Conservation (phyloP, 73 alveolate genomes). For the Tetrahymena malaccensis region DNA sequence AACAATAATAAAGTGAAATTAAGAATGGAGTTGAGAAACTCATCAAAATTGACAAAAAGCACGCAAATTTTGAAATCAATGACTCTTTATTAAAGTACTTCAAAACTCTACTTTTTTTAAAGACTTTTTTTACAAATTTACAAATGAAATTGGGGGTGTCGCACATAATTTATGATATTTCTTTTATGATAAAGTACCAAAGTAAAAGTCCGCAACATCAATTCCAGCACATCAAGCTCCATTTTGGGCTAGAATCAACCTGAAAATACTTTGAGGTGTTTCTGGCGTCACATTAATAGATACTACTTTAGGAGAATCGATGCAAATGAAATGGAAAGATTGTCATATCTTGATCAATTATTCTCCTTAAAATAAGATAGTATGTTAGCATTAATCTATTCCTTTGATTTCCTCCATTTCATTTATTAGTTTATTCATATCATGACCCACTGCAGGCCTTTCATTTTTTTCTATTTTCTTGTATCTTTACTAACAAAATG, state of each 20-base stretch:
- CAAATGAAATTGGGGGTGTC: background rate
- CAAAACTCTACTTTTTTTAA: background rate
- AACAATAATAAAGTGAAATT: background rate
- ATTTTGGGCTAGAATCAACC: background rate
- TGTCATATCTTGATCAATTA: background rate
- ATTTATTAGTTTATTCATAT: background rate
- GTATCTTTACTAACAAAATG: background rate
- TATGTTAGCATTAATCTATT: background rate
- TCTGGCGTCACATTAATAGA: background rate
- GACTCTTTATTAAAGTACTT: background rate
- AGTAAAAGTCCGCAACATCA: background rate
- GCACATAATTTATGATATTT: background rate
- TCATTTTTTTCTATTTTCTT: background rate
- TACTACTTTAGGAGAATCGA: background rate
- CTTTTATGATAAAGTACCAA: background rate
- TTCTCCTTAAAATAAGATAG: background rate
- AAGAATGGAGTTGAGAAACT: background rate
- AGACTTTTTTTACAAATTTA: background rate
- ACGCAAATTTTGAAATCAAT: background rate
- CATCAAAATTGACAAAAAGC: background rate
- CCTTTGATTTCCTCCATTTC: background rate
- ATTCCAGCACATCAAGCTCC: slow-evolving; percentile 1
- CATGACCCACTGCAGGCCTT: background rate
- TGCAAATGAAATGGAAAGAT: background rate
- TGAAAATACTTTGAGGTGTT: background rate